A percentile compares a stretch with the other conserved stretches of the same genome.
Evolutionary conservation across 1,284 basidiomycete species (phyloP).

Genomic region (Leccinum pachyderme): DNA sequence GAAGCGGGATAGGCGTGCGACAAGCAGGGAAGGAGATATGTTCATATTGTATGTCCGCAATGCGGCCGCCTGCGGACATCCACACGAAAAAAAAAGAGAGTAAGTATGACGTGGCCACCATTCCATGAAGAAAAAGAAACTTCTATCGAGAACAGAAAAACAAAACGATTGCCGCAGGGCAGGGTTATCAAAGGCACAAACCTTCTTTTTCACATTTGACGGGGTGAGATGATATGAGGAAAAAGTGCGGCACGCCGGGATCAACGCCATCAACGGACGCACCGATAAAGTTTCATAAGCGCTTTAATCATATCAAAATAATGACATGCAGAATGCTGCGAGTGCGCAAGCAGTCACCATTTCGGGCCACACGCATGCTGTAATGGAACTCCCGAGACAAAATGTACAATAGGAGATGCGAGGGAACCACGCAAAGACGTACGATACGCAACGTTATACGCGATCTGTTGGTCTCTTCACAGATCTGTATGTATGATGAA

Average conservation of each 20-base stretch:
- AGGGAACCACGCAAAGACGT: slow-evolving; percentile 7
- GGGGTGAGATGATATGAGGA: slow-evolving; percentile 10
- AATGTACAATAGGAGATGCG: slow-evolving; percentile 10
- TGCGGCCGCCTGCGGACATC: slow-evolving; percentile 19
- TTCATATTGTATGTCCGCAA: slow-evolving; percentile 25
- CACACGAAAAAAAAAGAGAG: background rate
- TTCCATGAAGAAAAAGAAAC: slow-evolving; percentile 19
- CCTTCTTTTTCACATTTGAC: slow-evolving; percentile 26
- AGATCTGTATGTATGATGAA: slow-evolving; percentile 20
- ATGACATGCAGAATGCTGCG: slow-evolving; percentile 22
- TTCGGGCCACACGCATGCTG: slow-evolving; percentile 18
- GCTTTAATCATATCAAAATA: slow-evolving; percentile 20
- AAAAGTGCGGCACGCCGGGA: slow-evolving; percentile 23
- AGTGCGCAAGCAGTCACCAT: slow-evolving; percentile 11
- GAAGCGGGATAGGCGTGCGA: slow-evolving; percentile 1
- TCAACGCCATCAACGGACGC: slow-evolving; percentile 30
- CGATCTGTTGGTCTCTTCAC: slow-evolving; percentile 14
- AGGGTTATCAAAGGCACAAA: slow-evolving; percentile 16
- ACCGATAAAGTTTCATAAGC: slow-evolving; percentile 33
- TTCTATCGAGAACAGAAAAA: slow-evolving; percentile 19
- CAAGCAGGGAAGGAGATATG: slow-evolving; percentile 2
- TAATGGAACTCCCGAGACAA: slow-evolving; percentile 25
- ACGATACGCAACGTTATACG: slow-evolving; percentile 22
- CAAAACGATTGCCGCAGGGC: background rate
- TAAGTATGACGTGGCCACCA: slow-evolving; percentile 22